Percentiles rank a stretch among this genome's conserved stretches.
Conservation (phyloP, 2,329 filamentous ascomycete genomes). For the Colletotrichum godetiae region DNA sequence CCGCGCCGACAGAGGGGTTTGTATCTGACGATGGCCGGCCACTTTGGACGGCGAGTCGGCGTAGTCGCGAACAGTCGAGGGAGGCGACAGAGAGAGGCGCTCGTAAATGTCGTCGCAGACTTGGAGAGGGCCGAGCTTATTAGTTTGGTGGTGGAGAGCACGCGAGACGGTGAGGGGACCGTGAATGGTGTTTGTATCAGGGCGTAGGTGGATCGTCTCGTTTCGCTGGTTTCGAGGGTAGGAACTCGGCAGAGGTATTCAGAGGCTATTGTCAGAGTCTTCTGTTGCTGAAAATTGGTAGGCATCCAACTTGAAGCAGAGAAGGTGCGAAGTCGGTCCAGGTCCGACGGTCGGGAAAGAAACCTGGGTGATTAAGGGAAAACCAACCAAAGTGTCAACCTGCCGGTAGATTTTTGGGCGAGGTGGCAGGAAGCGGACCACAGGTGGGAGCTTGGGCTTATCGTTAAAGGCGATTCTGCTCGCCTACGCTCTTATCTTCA, state of each 20-base stretch:
- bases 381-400: neutral
- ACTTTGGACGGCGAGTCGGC: constrained; percentile 25
- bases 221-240: constrained; percentile 1
- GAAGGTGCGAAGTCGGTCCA: constrained; percentile 12
- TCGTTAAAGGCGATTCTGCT: constrained; percentile 19
- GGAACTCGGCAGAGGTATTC: neutral
- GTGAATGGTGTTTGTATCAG: neutral
- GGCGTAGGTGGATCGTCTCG: constrained; percentile 4
- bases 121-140: constrained; percentile 6
- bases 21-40: constrained; percentile 10
- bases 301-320: neutral
- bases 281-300: neutral
- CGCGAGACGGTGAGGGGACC: constrained; percentile 16
- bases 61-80: neutral
- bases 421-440: constrained; percentile 35
- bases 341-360: neutral
- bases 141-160: neutral
- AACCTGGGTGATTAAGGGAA: constrained; percentile 11
- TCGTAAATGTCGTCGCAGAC: constrained; percentile 9
- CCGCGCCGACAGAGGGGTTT: constrained; percentile 37
- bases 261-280: neutral
- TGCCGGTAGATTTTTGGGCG: constrained; percentile 31
- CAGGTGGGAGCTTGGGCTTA: constrained; percentile 29
- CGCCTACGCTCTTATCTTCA: constrained; percentile 28
- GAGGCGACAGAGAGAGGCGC: neutral